Conservation (phyloP, 2,329 filamentous ascomycete species). For the Ilyonectria destructans region DNA sequence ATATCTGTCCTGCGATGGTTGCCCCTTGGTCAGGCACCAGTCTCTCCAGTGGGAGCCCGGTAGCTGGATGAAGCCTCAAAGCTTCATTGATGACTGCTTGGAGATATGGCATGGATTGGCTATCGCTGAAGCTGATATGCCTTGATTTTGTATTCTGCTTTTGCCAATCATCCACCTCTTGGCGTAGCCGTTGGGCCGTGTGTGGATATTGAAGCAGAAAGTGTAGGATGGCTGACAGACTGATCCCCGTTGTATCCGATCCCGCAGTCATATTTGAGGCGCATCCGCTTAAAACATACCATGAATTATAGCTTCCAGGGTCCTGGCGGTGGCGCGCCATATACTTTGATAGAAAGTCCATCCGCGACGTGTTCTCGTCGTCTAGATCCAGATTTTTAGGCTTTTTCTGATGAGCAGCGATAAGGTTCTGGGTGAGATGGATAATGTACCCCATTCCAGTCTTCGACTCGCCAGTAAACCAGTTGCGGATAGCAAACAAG, state of each 20-base stretch:
- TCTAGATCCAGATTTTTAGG: background rate
- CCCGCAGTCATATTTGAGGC: background rate
- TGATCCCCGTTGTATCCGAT: background rate
- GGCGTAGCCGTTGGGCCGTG: background rate
- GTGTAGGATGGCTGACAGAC: background rate
- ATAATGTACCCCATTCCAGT: background rate
- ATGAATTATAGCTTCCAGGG: background rate
- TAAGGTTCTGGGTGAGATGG: background rate
- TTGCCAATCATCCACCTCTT: background rate
- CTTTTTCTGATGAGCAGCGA: background rate
- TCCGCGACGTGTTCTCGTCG: background rate
- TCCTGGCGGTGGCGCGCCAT: background rate
- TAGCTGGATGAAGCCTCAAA: background rate
- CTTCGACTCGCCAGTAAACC: background rate
- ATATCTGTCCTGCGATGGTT: background rate
- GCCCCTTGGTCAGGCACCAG: background rate
- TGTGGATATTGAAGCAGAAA: background rate
- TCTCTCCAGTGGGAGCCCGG: background rate
- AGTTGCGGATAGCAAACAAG: conserved; percentile 22
- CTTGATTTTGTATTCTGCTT: background rate
- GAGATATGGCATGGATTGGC: background rate
- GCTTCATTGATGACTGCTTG: background rate
- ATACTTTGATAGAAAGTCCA: background rate
- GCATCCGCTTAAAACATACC: background rate
- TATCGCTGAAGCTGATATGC: background rate